Evolutionary conservation across 805 yeast genomes (phyloP).

Genomic region (Pichia insulana): DNA sequence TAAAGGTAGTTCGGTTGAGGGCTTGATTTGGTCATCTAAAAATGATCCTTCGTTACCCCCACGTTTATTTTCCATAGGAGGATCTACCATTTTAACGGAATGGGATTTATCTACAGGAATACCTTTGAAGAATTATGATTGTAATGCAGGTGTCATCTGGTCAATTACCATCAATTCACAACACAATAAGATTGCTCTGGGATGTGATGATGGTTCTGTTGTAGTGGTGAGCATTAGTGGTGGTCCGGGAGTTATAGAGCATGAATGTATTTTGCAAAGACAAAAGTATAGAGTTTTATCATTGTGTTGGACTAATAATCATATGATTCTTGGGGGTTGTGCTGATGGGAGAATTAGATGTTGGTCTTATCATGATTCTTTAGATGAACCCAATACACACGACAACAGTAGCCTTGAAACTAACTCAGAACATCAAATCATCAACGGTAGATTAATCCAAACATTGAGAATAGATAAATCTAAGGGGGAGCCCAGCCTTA

Average conservation of each 20-base stretch:
- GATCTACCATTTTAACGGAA: conserved; percentile 83
- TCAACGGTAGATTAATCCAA: conserved; percentile 59
- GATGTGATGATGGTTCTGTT: conserved; percentile 92
- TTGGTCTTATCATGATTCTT: conserved; percentile 47
- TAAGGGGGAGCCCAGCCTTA: conserved; percentile 75
- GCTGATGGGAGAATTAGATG: conserved; percentile 87
- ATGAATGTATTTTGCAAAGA: conserved; percentile 66
- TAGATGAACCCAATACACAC: conserved; percentile 9
- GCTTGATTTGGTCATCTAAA: conserved; percentile 65
- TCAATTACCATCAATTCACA: conserved; percentile 59
- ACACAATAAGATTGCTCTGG: conserved; percentile 67
- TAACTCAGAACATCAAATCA: background rate
- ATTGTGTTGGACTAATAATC: conserved; percentile 64
- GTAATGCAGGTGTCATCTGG: conserved; percentile 94
- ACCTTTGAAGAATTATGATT: conserved; percentile 70
- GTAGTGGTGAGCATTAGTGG: conserved; percentile 79
- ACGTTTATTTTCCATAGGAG: conserved; percentile 87
- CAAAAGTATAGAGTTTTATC: conserved; percentile 76
- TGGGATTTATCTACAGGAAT: conserved; percentile 76
- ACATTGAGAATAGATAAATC: conserved; percentile 91
- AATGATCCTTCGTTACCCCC: conserved; percentile 36
- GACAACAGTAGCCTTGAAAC: conserved; percentile 12
- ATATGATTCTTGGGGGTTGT: conserved; percentile 80
- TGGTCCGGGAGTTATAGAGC: conserved; percentile 77
- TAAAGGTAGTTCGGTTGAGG: conserved; percentile 78